Percentiles rank a stretch among this genome's conserved stretches.
Conservation (phyloP, 176 grass and related monocot genomes). For the Oropetium thomaeum region DNA sequence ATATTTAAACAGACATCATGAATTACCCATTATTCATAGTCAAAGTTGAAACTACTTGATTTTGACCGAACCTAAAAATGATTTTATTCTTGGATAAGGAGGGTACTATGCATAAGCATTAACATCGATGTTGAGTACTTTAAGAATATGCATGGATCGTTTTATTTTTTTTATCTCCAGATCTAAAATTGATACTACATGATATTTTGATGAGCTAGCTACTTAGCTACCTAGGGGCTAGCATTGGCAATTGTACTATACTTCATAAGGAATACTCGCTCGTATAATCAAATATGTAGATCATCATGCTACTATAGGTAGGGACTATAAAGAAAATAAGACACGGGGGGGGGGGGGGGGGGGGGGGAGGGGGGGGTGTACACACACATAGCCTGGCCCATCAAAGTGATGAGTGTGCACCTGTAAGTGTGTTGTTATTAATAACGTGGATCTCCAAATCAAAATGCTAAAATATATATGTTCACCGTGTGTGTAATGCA, state of each 20-base stretch:
- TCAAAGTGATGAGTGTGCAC: neutral
- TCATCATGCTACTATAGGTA: slow-evolving; percentile 29
- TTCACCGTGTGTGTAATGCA: neutral
- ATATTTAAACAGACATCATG: no score
- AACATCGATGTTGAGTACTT: neutral
- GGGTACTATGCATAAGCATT: neutral
- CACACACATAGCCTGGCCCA: no score
- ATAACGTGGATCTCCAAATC: neutral
- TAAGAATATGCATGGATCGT: slow-evolving; percentile 11
- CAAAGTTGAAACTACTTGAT: no score
- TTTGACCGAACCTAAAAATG: no score
- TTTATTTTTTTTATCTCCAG: slow-evolving; percentile 10
- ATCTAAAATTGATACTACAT: neutral
- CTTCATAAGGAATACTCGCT: slow-evolving; percentile 24
- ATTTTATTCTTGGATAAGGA: no score
- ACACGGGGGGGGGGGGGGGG: no score
- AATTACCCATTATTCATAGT: no score
- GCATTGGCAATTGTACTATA: slow-evolving; percentile 10
- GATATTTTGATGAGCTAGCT: neutral
- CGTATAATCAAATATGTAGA: slow-evolving; percentile 15
- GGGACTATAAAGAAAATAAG: slow-evolving; percentile 20
- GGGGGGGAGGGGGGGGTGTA: no score
- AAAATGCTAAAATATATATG: neutral
- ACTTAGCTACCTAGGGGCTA: neutral
- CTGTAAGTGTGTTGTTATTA: neutral